phyloP scores from a whole-genome alignment of 805 yeast species.

The Barnettozyma siamensis region DNA sequence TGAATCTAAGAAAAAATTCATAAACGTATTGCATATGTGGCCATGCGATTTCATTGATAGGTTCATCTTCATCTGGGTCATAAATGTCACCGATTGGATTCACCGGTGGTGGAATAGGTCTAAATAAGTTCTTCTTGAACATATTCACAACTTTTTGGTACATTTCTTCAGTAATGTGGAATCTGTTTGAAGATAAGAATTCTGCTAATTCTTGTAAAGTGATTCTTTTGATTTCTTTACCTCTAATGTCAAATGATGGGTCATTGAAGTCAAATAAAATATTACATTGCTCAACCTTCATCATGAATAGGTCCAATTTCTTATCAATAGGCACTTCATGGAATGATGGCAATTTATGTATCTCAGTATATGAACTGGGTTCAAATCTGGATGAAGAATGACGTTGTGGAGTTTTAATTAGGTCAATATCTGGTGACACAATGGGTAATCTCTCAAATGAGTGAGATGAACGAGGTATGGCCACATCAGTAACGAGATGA shows the following conservation, averaged over 20 bases:
- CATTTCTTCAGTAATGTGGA: conserved; percentile 86
- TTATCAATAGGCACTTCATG: conserved; percentile 85
- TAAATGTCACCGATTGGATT: conserved; percentile 94
- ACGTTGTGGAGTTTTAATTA: conserved; percentile 80
- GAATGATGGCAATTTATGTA: conserved; percentile 74
- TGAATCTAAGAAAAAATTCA: conserved; percentile 87
- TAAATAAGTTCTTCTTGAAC: conserved; percentile 83
- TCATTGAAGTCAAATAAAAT: conserved; percentile 91
- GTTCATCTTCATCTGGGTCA: conserved; percentile 99
- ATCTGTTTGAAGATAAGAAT: conserved; percentile 75
- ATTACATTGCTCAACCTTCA: conserved; percentile 91
- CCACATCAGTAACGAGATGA: conserved; percentile 11
- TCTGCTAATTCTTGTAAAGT: conserved; percentile 88
- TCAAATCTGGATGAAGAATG: conserved; percentile 92
- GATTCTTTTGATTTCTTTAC: conserved; percentile 84
- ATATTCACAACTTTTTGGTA: conserved; percentile 81
- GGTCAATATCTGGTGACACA: conserved; percentile 69
- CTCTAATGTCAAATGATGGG: conserved; percentile 85
- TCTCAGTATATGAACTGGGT: conserved; percentile 60
- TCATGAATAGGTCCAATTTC: conserved; percentile 70
- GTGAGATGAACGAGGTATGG: conserved; percentile 40
- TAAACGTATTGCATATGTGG: conserved; percentile 97
- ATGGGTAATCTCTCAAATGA: conserved; percentile 54
- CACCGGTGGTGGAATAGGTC: conserved; percentile 98
- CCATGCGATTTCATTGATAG: conserved; percentile 95